A percentile compares a stretch with the other conserved stretches of the same genome.
Evolutionary conservation across 1,284 basidiomycete genomes (phyloP).

Genomic region (Filobasidium uniguttulatum): DNA sequence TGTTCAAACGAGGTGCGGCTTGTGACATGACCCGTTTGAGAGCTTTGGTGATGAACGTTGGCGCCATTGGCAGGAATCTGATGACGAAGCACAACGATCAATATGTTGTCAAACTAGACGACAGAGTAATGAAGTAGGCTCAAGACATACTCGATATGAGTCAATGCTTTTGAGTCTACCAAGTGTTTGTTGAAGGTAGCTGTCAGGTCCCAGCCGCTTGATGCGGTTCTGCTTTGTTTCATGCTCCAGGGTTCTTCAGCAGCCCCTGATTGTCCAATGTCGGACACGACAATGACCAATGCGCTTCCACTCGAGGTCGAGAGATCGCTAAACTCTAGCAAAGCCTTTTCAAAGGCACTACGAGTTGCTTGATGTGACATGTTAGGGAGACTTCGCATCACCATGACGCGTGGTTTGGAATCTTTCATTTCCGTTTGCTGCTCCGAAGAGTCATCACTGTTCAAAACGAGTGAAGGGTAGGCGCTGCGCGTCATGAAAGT

Average conservation of each 20-base stretch:
- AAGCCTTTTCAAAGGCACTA: slow-evolving; percentile 56
- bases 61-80: slow-evolving; percentile 83
- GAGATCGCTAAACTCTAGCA: slow-evolving; percentile 47
- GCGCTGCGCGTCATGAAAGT: slow-evolving; percentile 49
- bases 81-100: too few species aligned
- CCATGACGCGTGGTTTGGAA: slow-evolving; percentile 42
- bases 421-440: not conserved
- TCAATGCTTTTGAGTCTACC: slow-evolving; percentile 45
- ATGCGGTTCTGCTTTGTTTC: slow-evolving; percentile 32
- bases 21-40: slow-evolving; percentile 50
- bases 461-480: slow-evolving; percentile 41
- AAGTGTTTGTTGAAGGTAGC: slow-evolving; percentile 42
- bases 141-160: slow-evolving; percentile 10
- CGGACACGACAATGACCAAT: slow-evolving; percentile 70
- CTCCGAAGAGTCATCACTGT: slow-evolving; percentile 6
- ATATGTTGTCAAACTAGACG: too few species aligned
- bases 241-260: slow-evolving; percentile 40
- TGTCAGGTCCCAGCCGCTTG: slow-evolving; percentile 39
- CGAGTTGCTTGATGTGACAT: slow-evolving; percentile 62
- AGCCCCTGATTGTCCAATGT: slow-evolving; percentile 61
- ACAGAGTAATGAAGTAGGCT: not conserved
- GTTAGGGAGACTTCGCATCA: slow-evolving; percentile 88
- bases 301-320: slow-evolving; percentile 43
- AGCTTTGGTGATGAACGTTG: slow-evolving; percentile 68
- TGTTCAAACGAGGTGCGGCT: slow-evolving; percentile 36